phyloP scores from a whole-genome alignment of 1,284 basidiomycete genomes.

The Ceratobasidium papillatum region DNA sequence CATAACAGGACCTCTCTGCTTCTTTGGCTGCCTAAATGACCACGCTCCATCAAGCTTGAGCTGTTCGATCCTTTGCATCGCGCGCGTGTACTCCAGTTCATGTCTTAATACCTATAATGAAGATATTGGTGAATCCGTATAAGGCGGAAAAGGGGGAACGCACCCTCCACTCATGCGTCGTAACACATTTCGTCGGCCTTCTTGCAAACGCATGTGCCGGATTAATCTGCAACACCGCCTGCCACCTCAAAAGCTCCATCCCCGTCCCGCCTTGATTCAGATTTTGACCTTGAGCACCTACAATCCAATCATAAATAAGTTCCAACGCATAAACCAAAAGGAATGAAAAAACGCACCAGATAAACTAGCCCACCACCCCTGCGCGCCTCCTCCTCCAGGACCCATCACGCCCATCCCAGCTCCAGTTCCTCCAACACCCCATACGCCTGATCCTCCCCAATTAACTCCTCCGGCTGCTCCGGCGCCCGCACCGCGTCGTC shows the following conservation, averaged over 20 bases:
- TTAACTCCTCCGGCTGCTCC: conserved; percentile 1
- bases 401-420: conserved; percentile 21
- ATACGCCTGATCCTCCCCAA: conserved; percentile 29
- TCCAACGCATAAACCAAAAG: not conserved
- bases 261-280: conserved; percentile 10
- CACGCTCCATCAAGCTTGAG: conserved; percentile 85
- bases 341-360: not conserved
- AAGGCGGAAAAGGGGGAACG: conserved; percentile 48
- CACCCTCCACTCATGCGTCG: conserved; percentile 81
- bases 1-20: conserved; percentile 83
- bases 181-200: conserved; percentile 76
- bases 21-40: conserved; percentile 96
- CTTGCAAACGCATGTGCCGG: conserved; percentile 74
- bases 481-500: not conserved
- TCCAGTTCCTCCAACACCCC: not conserved
- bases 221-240: conserved; percentile 72
- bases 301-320: not conserved
- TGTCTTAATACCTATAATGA: conserved; percentile 70
- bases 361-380: conserved; percentile 38
- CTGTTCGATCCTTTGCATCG: conserved; percentile 85
- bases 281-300: conserved; percentile 17
- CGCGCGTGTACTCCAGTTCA: conserved; percentile 78
- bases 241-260: conserved; percentile 75
- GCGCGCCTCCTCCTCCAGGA: conserved; percentile 33
- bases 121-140: not conserved